phyloP scores from a whole-genome alignment of 2,329 filamentous ascomycete species.

The Hypoxylon sp. region DNA sequence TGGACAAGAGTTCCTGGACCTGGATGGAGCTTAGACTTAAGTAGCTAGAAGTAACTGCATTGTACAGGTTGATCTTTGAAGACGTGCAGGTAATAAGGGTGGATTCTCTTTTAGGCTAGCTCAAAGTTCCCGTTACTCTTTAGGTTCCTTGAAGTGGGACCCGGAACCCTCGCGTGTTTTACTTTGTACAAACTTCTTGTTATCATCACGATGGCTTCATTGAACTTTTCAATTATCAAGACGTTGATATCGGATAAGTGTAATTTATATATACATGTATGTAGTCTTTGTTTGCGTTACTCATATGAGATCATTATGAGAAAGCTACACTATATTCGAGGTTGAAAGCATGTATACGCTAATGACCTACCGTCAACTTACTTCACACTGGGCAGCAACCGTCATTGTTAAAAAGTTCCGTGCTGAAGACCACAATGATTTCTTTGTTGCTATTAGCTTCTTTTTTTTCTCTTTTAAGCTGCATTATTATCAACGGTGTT shows the following conservation, averaged over 20 bases:
- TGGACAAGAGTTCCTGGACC: constrained; percentile 52
- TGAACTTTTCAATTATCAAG: background rate
- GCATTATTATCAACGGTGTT: constrained; percentile 23
- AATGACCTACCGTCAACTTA: constrained; percentile 1
- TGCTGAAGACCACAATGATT: constrained; percentile 13
- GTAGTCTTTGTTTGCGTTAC: background rate
- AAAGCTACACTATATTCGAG: background rate
- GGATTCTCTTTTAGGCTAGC: constrained; percentile 29
- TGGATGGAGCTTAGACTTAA: constrained; percentile 48
- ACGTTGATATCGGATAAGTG: background rate
- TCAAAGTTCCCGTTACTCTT: constrained; percentile 31
- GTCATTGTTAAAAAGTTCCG: constrained; percentile 12
- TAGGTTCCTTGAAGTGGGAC: constrained; percentile 18
- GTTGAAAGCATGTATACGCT: background rate
- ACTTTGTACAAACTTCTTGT: too few relatives aligned
- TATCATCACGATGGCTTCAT: constrained; percentile 17
- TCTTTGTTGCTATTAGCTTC: constrained; percentile 9
- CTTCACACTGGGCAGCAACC: constrained; percentile 5
- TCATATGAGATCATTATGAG: background rate
- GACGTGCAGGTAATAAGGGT: constrained; percentile 42
- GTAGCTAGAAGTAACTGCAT: constrained; percentile 49
- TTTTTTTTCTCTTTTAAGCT: constrained; percentile 10
- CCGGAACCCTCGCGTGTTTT: constrained; percentile 1
- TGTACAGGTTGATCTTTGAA: constrained; percentile 39
- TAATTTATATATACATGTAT: background rate